Percentiles rank a stretch among this genome's conserved stretches.
Conservation (phyloP, 495 filamentous ascomycete genomes). For the Trichoderma reesei region DNA sequence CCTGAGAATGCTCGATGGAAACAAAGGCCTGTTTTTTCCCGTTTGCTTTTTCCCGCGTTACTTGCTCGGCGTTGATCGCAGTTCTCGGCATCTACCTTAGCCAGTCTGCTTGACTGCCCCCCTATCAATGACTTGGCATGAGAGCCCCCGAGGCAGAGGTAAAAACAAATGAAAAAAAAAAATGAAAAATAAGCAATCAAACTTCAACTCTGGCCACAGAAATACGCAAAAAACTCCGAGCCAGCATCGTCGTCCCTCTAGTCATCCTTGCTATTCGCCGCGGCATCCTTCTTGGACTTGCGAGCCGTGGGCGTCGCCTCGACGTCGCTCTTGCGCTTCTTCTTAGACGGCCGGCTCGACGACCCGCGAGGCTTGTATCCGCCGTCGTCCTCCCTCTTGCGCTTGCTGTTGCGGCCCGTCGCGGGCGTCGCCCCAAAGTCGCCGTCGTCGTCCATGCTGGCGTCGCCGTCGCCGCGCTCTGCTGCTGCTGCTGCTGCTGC, state of each 20-base stretch:
- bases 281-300: constrained; percentile 22
- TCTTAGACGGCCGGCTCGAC: constrained; percentile 47
- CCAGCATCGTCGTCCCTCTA: neutral
- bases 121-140: too few relatives aligned
- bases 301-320: constrained; percentile 20
- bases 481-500: constrained; percentile 24
- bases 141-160: neutral
- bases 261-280: neutral
- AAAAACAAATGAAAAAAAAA: neutral
- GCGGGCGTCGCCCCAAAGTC: constrained; percentile 31
- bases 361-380: constrained; percentile 62
- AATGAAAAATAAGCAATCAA: neutral
- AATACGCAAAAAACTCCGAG: neutral
- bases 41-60: too few relatives aligned
- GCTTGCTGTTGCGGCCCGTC: constrained; percentile 27
- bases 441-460: constrained; percentile 46
- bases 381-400: constrained; percentile 57
- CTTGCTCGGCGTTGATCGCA: neutral
- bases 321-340: constrained; percentile 47
- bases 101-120: too few relatives aligned
- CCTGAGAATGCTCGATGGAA: too few relatives aligned
- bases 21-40: too few relatives aligned
- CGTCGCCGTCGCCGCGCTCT: constrained; percentile 4
- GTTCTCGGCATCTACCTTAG: neutral
- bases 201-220: neutral